Evolutionary conservation across 179 eudicot species (phyloP), one percentile per base, ranked within the genome.

Genomic region (Amaranthus tricolor): DNA sequence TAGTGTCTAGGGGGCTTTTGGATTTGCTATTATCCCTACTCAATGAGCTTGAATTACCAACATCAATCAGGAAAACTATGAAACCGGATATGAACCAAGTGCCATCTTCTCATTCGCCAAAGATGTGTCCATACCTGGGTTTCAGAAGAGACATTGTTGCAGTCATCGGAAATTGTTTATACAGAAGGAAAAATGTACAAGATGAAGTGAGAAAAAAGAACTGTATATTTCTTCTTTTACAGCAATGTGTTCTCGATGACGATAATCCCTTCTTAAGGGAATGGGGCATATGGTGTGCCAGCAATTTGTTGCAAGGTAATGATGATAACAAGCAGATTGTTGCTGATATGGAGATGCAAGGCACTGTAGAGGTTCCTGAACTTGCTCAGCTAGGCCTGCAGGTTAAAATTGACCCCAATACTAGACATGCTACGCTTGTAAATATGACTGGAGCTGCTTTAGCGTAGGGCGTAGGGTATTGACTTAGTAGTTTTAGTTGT

Each of bases 211-310:
- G 97, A 68, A 76, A 85, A 62, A 83, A 85, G 72, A 74, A 87
- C 17, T 95, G 90, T 54, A 70, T 94, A 43, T 80, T 89, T 71
- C 82, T 92, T 66, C 78, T 94, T 51, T 70, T 92, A 52, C 96
- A 94, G 62, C 97, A 90, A 57, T 88, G 95, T 74, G 96, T 92
- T 50, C 80, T 79, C 24, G 98, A 94, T 78, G 97, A 90, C 51
- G 96, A 90, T 63, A 92, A 89, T 70, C 91, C 96, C 9, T 92
- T 86, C 85, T 80, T 94, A 82, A 88, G 97, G 75, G 97, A 90
- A 84, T 93, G 99, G 97, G 93, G 96, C 17, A 76, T 95, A 31
- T 89, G 89, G 89, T 71, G 89, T 53, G 82, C 90, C 72, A 82
- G 91, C 70, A 92, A 90, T 78, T 9, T 93, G 53, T 74, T 94